A percentile compares a stretch with the other conserved stretches of the same genome.
phyloP scores from a whole-genome alignment of 169 alveolate genomes.

The Toxoplasma gondii region DNA sequence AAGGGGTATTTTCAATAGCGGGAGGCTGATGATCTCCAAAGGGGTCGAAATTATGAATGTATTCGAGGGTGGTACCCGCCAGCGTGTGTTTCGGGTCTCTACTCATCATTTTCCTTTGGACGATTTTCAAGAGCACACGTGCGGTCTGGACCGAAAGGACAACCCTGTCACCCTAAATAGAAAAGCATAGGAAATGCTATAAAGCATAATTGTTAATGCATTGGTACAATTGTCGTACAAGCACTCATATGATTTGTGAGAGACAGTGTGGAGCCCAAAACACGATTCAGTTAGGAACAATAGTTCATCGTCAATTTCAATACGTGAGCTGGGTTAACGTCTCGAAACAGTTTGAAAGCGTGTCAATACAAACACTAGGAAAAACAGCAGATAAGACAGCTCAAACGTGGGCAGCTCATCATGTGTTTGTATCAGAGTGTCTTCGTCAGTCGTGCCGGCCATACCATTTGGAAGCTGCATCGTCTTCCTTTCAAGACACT shows the following conservation, averaged over 20 bases:
- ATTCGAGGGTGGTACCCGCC: background rate
- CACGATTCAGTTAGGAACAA: no score
- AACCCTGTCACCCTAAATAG: constrained; percentile 64
- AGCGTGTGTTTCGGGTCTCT: background rate
- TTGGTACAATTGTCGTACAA: background rate
- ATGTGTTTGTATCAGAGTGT: background rate
- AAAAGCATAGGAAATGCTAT: background rate
- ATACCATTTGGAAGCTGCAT: background rate
- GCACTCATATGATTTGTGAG: background rate
- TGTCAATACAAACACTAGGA: no score
- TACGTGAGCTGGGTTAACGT: no score
- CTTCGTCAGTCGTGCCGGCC: background rate
- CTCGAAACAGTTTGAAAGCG: no score
- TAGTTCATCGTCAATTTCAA: background rate
- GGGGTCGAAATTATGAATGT: constrained; percentile 50
- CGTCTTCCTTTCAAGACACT: no score
- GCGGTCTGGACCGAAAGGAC: constrained; percentile 67
- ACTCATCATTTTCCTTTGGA: constrained; percentile 50
- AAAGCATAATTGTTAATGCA: background rate
- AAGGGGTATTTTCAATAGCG: background rate
- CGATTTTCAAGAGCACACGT: constrained; percentile 51
- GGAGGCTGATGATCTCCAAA: background rate
- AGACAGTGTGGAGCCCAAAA: background rate
- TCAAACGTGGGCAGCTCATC: background rate
- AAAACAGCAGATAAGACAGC: no score